Base-by-base conservation (phyloP, 768 basidiomycete species). In the Termitomyces sp. region DNA sequence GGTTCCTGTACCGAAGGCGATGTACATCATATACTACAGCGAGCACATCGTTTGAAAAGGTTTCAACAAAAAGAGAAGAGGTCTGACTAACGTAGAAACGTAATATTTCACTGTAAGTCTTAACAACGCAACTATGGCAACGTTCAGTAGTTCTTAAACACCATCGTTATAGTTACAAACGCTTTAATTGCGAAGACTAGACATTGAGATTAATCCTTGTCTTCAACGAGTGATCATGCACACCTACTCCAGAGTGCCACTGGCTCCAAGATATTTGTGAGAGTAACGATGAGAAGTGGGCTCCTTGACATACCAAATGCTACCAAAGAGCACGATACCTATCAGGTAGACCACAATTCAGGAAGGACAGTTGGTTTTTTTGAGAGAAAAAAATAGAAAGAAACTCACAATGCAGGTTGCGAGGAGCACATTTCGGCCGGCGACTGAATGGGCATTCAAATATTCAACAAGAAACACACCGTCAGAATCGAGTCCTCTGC, bases 341-440 rank as follows among this genome's bases (percentile, higher is more conserved):
- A 18, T 30, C 11, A 39, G 31, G n/a, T 15, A 16, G 15, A 56
- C 30, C 22, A 15, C 12, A 16, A 6, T 52, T 37, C 16, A 36
- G 11, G 12, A 27, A 15, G 24, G 6, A 6, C 6, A 44, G 37
- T 24, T 22, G 24, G 37, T 12, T 12, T 8, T 55, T 6, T 6
- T 16, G 6, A 12, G 1, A n/a, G 9, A 15, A 8, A 41, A 39
- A 39, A 39, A 6, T 18, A 2, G 33, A 39, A 39, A 39, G 37
- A 39, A 1, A 41, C 56, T 57, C 47, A 57, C 56, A 39, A 56
- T 34, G n/a, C 55, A 48, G n/a, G 55, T 56, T 9, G 46, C 16
- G 12, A 56, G 55, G 46, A 56, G 47, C n/a, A 39, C 22, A 16
- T 30, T 56, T 36, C 55, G 20, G 9, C 36, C 34, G 24, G 56